phyloP scores from a whole-genome alignment of 2,329 filamentous ascomycete species.

The Tolypocladium guangdongense region DNA sequence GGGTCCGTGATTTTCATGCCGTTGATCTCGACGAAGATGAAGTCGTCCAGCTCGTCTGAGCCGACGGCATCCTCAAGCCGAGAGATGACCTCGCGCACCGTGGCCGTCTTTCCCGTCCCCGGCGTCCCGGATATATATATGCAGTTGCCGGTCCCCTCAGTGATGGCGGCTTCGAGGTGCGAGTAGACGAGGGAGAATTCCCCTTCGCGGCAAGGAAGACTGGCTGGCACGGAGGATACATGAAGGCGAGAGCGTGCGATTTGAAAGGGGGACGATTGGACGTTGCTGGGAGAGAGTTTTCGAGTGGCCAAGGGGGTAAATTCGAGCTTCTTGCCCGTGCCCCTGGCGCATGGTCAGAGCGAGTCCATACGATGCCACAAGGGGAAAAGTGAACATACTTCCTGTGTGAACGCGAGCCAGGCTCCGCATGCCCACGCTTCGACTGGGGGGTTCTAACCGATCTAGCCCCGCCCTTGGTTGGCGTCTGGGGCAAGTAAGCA shows the following conservation, averaged over 20 bases:
- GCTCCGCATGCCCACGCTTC: conserved; percentile 16
- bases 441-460: conserved; percentile 20
- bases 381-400: conserved; percentile 9
- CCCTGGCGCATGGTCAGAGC: conserved; percentile 38
- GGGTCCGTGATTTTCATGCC: conserved; percentile 99
- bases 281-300: conserved; percentile 62
- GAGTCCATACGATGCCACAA: background rate
- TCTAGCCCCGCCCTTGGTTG: conserved; percentile 21
- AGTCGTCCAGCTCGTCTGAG: conserved; percentile 89
- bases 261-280: conserved; percentile 80
- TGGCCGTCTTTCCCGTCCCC: conserved; percentile 94
- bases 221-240: conserved; percentile 83
- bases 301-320: conserved; percentile 93
- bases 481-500: conserved; percentile 23
- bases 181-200: conserved; percentile 91
- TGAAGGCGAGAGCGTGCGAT: conserved; percentile 81
- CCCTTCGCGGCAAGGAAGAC: conserved; percentile 80
- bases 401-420: conserved; percentile 19
- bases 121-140: conserved; percentile 99
- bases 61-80: conserved; percentile 80
- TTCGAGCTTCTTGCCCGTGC: conserved; percentile 60
- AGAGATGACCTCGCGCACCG: conserved; percentile 86
- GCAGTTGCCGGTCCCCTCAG: conserved; percentile 84
- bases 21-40: conserved; percentile 98
- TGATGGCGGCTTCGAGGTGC: conserved; percentile 87